These are phyloP conservation scores for Tulasnella sp. DNA, from an alignment of 768 basidiomycete genomes.

Conservation along the genomic window DNA sequence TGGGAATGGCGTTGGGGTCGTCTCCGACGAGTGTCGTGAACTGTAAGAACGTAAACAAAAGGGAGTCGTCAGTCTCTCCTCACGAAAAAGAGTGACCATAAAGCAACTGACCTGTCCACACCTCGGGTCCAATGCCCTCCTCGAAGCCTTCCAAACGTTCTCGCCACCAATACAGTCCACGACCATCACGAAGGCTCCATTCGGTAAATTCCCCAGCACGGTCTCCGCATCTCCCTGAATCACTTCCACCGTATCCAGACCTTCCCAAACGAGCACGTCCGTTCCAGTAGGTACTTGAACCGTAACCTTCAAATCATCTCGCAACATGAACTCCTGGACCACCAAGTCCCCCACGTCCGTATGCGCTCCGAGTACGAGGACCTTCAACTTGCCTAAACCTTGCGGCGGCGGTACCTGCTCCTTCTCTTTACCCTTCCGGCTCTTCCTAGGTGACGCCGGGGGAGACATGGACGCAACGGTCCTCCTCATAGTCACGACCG, in stretches of 20 bases:
- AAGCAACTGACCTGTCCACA: constrained; percentile 37
- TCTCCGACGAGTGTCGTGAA: constrained; percentile 79
- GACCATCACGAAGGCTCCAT: constrained; percentile 65
- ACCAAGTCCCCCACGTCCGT: constrained; percentile 73
- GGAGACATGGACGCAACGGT: background rate
- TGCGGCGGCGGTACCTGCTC: background rate
- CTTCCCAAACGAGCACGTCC: constrained; percentile 55
- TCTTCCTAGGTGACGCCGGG: constrained; percentile 26
- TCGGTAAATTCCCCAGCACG: background rate
- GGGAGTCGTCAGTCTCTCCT: constrained; percentile 22
- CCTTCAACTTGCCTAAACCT: constrained; percentile 30
- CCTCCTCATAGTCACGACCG: constrained; percentile 34
- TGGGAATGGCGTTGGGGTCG: constrained; percentile 58
- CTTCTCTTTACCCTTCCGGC: constrained; percentile 8
- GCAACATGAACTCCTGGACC: constrained; percentile 66
- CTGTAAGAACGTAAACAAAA: constrained; percentile 36
- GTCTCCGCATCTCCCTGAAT: constrained; percentile 25
- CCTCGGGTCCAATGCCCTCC: constrained; percentile 51
- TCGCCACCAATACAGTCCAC: constrained; percentile 80
- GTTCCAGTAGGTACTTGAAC: constrained; percentile 60
- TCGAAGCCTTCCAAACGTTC: constrained; percentile 72
- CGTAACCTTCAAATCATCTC: constrained; percentile 64
- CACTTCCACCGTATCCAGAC: constrained; percentile 26
- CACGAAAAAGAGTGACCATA: background rate
- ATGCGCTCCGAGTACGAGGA: constrained; percentile 69